Percentiles rank a stretch among this genome's conserved stretches.
These are phyloP conservation scores for Lathyrus tuberosus DNA, from an alignment of 306 rosid species.

Conservation along the genomic window DNA sequence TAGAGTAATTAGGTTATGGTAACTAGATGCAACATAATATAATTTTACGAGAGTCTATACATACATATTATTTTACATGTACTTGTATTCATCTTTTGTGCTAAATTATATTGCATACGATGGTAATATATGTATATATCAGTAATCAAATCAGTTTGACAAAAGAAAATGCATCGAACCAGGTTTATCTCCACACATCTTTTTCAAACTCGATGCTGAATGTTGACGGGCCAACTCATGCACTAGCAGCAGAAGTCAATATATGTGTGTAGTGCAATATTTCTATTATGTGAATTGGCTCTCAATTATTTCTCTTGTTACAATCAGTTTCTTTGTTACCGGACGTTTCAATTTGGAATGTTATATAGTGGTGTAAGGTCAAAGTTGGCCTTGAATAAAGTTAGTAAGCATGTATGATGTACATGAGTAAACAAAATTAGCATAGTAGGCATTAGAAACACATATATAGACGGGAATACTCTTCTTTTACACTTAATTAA, in stretches of 20 bases:
- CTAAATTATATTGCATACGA: not conserved
- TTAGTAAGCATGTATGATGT: not conserved
- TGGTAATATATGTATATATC: not conserved
- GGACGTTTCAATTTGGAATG: not conserved
- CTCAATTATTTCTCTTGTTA: not conserved
- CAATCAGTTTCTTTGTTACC: not conserved
- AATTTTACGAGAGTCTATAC: not conserved
- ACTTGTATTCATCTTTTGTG: not conserved
- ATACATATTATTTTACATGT: not conserved
- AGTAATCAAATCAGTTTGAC: constrained; percentile 17
- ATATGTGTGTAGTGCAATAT: not conserved
- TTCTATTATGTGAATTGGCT: not conserved
- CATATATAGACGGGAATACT: too few species aligned
- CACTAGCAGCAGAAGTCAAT: constrained; percentile 35
- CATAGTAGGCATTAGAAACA: too few species aligned
- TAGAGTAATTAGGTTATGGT: too few species aligned
- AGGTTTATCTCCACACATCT: constrained; percentile 28
- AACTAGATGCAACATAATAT: too few species aligned
- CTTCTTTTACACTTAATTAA: too few species aligned
- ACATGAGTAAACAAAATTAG: too few species aligned
- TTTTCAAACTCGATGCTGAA: constrained; percentile 45
- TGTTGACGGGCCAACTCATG: constrained; percentile 31
- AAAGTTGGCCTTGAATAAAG: not conserved
- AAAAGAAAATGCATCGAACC: constrained; percentile 32
- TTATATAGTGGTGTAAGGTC: not conserved